Percentiles rank a stretch among this genome's conserved stretches.
Evolutionary conservation across 805 yeast species (phyloP).

Genomic region (Isabelozyma pseudorhagii): DNA sequence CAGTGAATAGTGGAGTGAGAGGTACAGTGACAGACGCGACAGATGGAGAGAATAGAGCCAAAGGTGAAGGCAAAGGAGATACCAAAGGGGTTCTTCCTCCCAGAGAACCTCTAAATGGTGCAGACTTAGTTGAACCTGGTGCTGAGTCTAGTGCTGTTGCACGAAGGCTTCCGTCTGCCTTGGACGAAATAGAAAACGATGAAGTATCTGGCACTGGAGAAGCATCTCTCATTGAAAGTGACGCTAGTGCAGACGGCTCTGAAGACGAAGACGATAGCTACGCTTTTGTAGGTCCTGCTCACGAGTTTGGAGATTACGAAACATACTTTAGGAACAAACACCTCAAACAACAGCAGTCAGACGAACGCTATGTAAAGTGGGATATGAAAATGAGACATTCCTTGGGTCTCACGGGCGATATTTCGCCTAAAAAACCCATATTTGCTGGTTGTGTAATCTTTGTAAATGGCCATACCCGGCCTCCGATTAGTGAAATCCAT

Average conservation of each 20-base stretch:
- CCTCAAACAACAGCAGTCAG: slow-evolving; percentile 58
- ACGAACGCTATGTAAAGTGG: slow-evolving; percentile 49
- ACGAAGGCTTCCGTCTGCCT: background rate
- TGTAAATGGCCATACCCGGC: slow-evolving; percentile 88
- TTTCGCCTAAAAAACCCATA: slow-evolving; percentile 28
- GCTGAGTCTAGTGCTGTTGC: background rate
- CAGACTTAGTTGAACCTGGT: background rate
- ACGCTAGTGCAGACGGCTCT: slow-evolving; percentile 1
- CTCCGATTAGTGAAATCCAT: slow-evolving; percentile 72
- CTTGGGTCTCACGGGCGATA: slow-evolving; percentile 11
- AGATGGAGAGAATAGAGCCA: background rate
- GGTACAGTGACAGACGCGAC: background rate
- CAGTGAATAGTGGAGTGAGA: too few species aligned
- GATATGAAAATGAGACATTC: slow-evolving; percentile 34
- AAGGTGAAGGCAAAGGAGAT: background rate
- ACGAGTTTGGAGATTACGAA: slow-evolving; percentile 64
- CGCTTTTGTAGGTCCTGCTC: slow-evolving; percentile 26
- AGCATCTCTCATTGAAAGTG: slow-evolving; percentile 8
- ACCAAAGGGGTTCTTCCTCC: too few species aligned
- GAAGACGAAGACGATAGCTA: slow-evolving; percentile 17
- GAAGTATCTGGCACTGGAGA: slow-evolving; percentile 10
- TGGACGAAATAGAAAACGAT: slow-evolving; percentile 3
- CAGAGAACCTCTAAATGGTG: background rate
- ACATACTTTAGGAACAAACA: slow-evolving; percentile 62
- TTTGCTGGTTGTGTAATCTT: slow-evolving; percentile 65